phyloP scores from a whole-genome alignment of 2,329 filamentous ascomycete species.

The Fusarium solani-melongenae region DNA sequence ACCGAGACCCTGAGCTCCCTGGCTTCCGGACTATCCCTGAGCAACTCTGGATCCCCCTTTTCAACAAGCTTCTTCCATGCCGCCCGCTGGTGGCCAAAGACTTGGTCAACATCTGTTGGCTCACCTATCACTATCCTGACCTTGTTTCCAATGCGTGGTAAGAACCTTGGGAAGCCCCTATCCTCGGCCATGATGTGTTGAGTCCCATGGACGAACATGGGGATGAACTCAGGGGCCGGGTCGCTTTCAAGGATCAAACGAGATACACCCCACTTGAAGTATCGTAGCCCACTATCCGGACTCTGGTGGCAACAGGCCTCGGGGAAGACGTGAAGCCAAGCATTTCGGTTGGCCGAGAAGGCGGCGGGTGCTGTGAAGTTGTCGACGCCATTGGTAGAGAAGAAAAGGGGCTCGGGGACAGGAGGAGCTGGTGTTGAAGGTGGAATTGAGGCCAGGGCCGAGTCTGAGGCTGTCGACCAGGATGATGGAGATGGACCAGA shows the following conservation, averaged over 20 bases:
- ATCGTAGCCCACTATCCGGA: slow-evolving; percentile 81
- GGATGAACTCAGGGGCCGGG: slow-evolving; percentile 87
- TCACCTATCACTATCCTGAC: slow-evolving; percentile 84
- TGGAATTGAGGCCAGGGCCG: slow-evolving; percentile 1
- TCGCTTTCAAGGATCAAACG: slow-evolving; percentile 90
- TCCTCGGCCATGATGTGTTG: slow-evolving; percentile 90
- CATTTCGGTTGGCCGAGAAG: slow-evolving; percentile 75
- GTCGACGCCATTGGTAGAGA: slow-evolving; percentile 75
- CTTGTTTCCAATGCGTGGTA: slow-evolving; percentile 79
- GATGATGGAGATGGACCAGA: slow-evolving; percentile 59
- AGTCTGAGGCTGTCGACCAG: slow-evolving; percentile 34
- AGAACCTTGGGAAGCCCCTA: slow-evolving; percentile 80
- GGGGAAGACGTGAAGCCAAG: slow-evolving; percentile 96
- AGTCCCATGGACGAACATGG: slow-evolving; percentile 94
- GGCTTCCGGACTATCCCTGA: slow-evolving; percentile 68
- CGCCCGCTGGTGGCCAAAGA: slow-evolving; percentile 81
- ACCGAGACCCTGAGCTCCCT: slow-evolving; percentile 79
- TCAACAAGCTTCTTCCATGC: slow-evolving; percentile 77
- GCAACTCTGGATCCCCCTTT: slow-evolving; percentile 58
- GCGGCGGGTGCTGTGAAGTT: slow-evolving; percentile 77
- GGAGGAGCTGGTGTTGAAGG: slow-evolving; percentile 21
- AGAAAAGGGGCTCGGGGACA: slow-evolving; percentile 54
- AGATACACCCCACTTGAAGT: slow-evolving; percentile 98
- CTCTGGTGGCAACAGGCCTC: slow-evolving; percentile 96
- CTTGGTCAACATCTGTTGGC: slow-evolving; percentile 75